Percentiles rank a stretch among this genome's conserved stretches.
phyloP scores from a whole-genome alignment of 1,284 basidiomycete species.

The Rhodotorula sp. region DNA sequence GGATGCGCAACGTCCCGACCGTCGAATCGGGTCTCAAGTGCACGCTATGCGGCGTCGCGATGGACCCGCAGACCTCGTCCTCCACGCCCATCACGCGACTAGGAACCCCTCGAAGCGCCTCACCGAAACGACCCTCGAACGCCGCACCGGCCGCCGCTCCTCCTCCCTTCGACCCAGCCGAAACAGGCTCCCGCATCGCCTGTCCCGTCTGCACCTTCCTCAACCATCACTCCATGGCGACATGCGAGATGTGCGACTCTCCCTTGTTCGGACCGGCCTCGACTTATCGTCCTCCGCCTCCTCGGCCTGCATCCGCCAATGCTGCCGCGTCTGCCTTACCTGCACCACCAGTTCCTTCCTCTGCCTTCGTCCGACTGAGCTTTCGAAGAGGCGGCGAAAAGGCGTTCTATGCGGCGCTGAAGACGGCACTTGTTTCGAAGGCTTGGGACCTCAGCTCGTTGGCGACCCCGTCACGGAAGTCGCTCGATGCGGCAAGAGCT shows the following conservation, averaged over 20 bases:
- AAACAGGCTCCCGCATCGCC: conserved; percentile 49
- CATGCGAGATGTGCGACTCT: conserved; percentile 87
- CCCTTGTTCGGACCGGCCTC: conserved; percentile 52
- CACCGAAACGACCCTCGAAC: neutral
- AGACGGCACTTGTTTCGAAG: conserved; percentile 69
- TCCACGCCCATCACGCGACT: neutral
- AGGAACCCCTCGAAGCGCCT: neutral
- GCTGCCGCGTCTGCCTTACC: conserved; percentile 49
- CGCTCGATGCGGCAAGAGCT: neutral
- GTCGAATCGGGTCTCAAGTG: conserved; percentile 57
- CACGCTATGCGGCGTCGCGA: conserved; percentile 60
- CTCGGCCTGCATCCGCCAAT: conserved; percentile 48
- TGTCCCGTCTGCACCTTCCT: conserved; percentile 90
- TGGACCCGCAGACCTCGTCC: neutral
- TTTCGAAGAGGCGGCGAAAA: conserved; percentile 90
- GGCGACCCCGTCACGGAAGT: neutral
- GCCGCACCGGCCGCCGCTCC: neutral
- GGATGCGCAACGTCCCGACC: conserved; percentile 62
- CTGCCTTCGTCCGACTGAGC: conserved; percentile 57
- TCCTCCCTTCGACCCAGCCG: conserved; percentile 6
- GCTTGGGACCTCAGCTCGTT: conserved; percentile 61
- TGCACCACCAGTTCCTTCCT: conserved; percentile 56
- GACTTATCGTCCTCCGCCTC: conserved; percentile 41
- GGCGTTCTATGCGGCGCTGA: conserved; percentile 74
- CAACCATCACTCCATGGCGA: conserved; percentile 71